Conservation (phyloP, 2,329 filamentous ascomycete species). For the Phialophora macrospora region DNA sequence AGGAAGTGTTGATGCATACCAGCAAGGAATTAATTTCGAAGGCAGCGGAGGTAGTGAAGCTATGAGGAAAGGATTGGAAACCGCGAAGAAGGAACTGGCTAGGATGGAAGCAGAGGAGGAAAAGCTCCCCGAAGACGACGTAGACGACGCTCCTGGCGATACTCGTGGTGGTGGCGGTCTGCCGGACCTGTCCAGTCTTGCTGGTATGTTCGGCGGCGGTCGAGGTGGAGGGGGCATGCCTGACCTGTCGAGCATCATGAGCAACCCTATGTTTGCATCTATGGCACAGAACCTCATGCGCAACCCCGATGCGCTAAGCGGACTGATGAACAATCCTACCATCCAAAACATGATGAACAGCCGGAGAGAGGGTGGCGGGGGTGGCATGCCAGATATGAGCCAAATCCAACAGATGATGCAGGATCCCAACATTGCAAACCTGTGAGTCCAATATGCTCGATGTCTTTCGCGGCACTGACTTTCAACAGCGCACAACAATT, state of each 20-base stretch:
- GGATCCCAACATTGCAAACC: constrained; percentile 87
- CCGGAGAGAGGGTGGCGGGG: constrained; percentile 56
- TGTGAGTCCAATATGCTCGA: constrained; percentile 66
- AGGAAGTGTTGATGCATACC: constrained; percentile 93
- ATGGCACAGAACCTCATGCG: constrained; percentile 98
- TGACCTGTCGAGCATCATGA: constrained; percentile 86
- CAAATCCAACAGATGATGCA: constrained; percentile 73
- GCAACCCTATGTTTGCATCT: constrained; percentile 95
- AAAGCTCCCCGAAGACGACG: constrained; percentile 56
- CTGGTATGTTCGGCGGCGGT: constrained; percentile 69
- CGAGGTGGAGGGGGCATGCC: constrained; percentile 76
- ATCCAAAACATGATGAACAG: constrained; percentile 42
- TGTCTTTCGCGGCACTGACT: constrained; percentile 10
- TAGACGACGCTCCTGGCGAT: constrained; percentile 56
- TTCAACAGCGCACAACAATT: constrained; percentile 66
- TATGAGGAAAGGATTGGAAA: constrained; percentile 97
- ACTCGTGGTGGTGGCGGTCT: constrained; percentile 57
- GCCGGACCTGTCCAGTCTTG: constrained; percentile 72
- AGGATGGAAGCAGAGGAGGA: constrained; percentile 69
- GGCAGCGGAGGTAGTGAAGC: constrained; percentile 92
- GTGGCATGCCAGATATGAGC: constrained; percentile 84
- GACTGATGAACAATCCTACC: constrained; percentile 88
- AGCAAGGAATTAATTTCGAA: constrained; percentile 89
- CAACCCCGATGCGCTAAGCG: constrained; percentile 89
- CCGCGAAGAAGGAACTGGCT: constrained; percentile 83